Evolutionary conservation across 768 basidiomycete species (phyloP), one percentile per base, ranked within the genome.

Genomic region (Podaxis sp.): DNA sequence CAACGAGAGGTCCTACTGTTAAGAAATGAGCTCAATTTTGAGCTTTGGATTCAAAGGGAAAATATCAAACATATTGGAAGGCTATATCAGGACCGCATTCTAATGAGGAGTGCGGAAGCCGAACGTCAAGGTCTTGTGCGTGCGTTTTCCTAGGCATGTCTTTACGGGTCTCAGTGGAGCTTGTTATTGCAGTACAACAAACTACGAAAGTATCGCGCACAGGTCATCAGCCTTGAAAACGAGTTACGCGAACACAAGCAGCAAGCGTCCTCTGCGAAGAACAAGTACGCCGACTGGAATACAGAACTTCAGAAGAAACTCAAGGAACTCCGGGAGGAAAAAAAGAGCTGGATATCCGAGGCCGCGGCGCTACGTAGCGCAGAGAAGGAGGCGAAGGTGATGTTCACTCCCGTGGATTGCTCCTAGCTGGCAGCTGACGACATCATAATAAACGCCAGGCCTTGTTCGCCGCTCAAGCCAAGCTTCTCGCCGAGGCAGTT

Each of bases 201-300:
- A 69, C 75, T 94, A 57, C 88, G 89, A 58, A 90, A 89, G 65
- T 91, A 91, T 71, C 86, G 87, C 55, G 74, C 80, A 1, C 85
- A 88, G 70, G 88, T 93, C 25, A 80, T 82, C 15, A 77, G 77
- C 22, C 80, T 94, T 8, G 87, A 91, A 65, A 80, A 75, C 38
- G 88, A 93, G 64, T 78, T 95, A 36, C 85, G 81, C 51, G 86
- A 89, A 50, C 86, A 93, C 64, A 90, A 88, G 63, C 80, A 82
- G 38, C 89, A 91, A 66, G 87, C 91, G 0, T 82, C 85, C 1
- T 83, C 82, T 13, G 85, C 88, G 2, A 92, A 92, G 70, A 83
- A 86, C 64, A 89, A 90, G 67, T 93, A 91, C 69, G 83, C 85
- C 2, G 91, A 93, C 61, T 96, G 92, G 90, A 93, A 93, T 66